Evolutionary conservation across 2,329 filamentous ascomycete species (phyloP), one percentile per base, ranked within the genome.

Genomic region (Fusarium gaditjirri): DNA sequence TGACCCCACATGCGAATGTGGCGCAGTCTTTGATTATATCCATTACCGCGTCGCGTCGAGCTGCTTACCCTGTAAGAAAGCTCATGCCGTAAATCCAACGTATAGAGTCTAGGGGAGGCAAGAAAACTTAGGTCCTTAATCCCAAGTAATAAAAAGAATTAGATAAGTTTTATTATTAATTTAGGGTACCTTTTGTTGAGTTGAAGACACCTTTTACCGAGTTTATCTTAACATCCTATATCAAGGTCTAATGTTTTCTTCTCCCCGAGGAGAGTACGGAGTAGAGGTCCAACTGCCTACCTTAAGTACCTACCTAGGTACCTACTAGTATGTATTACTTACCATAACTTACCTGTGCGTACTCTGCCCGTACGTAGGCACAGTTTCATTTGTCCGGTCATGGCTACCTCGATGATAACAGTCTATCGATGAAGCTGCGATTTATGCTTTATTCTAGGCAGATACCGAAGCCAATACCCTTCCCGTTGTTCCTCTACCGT

Each of bases 1-100:
- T 53, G 36, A 66, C 71, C 54, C 70, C 71, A 73, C 70, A 66
- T 64, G 36, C 16, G n/a, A 49, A 55, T 72, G 71, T 59, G 72
- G 71, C 71, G 71, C 71, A 74, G 71, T 55, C 50, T 49, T 17
- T 14, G 19, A 49, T 57, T 27, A 35, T 27, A 35, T 57, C 25
- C 35, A 47, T 21, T 19, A 27, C 19, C 41, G 35, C 49, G 67
- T 54, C 64, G 47, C 60, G 54, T 69, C 62, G 42, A 46, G 12
- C 41, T 21, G 38, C 23, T 33, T 42, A 52, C 44, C 54, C 54
- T 70, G 65, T 36, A 27, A 53, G 29, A 35, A 35, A 35, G 29
- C 31, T 50, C 47, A 50, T 19, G n/a, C 8, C 23, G 29, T 31
- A 47, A 17, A 27, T 33, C 25, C 25, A 25, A 25, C 25, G 25